Evolutionary conservation across 305 asterid species (phyloP), one percentile per base, ranked within the genome.

Genomic region (Monarda citriodora): DNA sequence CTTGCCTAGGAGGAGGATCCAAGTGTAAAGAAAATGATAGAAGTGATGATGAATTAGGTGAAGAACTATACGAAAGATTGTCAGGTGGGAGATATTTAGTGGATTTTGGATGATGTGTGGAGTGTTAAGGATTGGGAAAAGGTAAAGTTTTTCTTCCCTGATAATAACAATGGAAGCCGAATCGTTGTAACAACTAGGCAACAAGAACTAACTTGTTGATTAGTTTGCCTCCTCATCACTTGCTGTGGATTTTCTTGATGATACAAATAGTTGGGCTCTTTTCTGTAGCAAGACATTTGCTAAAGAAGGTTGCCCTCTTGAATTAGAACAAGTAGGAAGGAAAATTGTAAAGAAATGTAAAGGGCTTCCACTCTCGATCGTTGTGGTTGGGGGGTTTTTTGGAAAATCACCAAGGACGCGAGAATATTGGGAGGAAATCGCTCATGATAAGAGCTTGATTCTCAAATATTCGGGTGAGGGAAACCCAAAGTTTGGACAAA

Each of bases 361-460:
- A 40, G 50, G 50, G 5, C 50, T 57, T 22, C 62, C 62, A 13
- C 50, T 57, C 0, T 2, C 50, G 10, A 57, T 57, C 22, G 23
- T 4, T 57, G 62, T 40, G 34, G 14, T 69, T 10, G 69, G 65
- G 20, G 74, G 69, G 36, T 44, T 63, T 26, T 69, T 69, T 55
- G n/a, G 31, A 12, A 55, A 55, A 36, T 63, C 69, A 6, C 42
- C 41, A 1, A 52, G 21, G 13, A 26, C 37, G 15, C 53, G 10
- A 14, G 26, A 69, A 1, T 29, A 31, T 9, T 69, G 74, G 74
- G 65, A 50, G 45, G 45, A 63, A 37, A 41, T 69, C 32, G 65
- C 48, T 0, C 10, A 49, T 6, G 40, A 62, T 38, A 54, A 40
- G 22, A 26, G 64, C 20, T 38, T 25, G 46, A 25, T 49, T 56